Evolutionary conservation across 306 rosid species (phyloP), one percentile per base, ranked within the genome.

Genomic region (Pyrus communis): DNA sequence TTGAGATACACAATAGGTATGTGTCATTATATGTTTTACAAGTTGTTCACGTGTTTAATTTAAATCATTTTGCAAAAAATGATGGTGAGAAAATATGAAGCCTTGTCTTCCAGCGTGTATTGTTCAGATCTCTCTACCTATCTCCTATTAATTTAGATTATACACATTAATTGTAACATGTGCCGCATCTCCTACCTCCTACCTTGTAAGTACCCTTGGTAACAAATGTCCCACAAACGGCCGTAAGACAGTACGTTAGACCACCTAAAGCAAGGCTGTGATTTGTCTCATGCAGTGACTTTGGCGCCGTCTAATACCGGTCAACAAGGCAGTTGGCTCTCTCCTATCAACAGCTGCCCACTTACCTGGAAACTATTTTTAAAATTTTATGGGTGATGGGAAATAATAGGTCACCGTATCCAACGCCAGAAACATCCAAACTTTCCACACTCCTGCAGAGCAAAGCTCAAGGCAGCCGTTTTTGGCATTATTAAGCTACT

Each of bases 241-340:
- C 62, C 58, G 58, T 40, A 46, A 30, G 74, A 73, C 28, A 73
- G 60, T 28, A 61, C 78, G 78, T 38, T 46, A 58, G 45, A 67
- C 58, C 73, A 59, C 55, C 69, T 64, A 67, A 31, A 30, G 62
- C n/a, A 22, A 67, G 75, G 83, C 83, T 67, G 83, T 73, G 74
- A 17, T 33, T 73, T 79, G 82, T 79, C 82, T 57, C 75, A 73
- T 79, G 67, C 78, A 11, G 75, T 73, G 82, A 72, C 82, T 30
- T 74, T 57, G 83, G 40, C 74, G 28, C 75, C 74, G 75, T 68
- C 75, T 68, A 74, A 43, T 74, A 61, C 70, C 59, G 45, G 52
- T 19, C 59, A 74, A 62, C 61, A 74, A 74, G 33, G 68, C 68
- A 1, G 45, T 33, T 65, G 69, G 68, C 23, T 63, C 22, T 30